Base-by-base conservation (phyloP, 441 rosid species). In the Pelargonium citronellum region DNA sequence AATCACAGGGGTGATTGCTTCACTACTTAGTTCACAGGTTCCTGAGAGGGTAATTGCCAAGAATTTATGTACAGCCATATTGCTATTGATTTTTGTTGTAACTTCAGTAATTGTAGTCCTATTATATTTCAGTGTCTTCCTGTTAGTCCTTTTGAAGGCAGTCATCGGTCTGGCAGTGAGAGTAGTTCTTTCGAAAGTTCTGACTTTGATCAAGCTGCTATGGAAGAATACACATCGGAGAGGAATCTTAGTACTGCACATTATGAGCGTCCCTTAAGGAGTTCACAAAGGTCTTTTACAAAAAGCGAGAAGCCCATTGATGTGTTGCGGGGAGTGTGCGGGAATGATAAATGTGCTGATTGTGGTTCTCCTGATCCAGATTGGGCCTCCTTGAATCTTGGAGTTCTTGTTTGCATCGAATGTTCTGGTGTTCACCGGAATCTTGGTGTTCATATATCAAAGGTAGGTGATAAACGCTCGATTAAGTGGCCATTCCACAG, bases 391-490 rank as follows among this genome's bases (percentile, higher is more conserved):
- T 79, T 95, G 73, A 95, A 95, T 75, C 95, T 95, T 7, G 97
- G 98, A 67, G 78, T 92, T 72, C 97, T 95, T 73, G 85, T 95
- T 65, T 95, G 99, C 84, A 95, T 95, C 10, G 92, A 91, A 73
- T 92, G 99, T 78, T 95, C 99, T 60, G 98, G 99, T 73, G 83
- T 91, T 75, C 99, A 95, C 79, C 98, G 98, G 44, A 95, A 92
- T 79, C 99, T 95, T 67, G 99, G 99, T 64, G 98, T 95, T 17
- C 98, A 95, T 80, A 84, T 95, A 78, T 92, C 98, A 58, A 95
- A 95, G 95, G 99, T 86, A 74, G 74, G 74, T 60, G 67, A 44
- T 69, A 20, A 20, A 70, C 13, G 62, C 34, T 64, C 24, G 34
- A 19, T 34, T 58, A 19, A 58, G 13, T 19, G 63, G 13, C 12